These are phyloP conservation scores for slime mould (Dictyostelium discoideum) DNA, from an alignment of 78 protist species.

Conservation along the genomic window DNA sequence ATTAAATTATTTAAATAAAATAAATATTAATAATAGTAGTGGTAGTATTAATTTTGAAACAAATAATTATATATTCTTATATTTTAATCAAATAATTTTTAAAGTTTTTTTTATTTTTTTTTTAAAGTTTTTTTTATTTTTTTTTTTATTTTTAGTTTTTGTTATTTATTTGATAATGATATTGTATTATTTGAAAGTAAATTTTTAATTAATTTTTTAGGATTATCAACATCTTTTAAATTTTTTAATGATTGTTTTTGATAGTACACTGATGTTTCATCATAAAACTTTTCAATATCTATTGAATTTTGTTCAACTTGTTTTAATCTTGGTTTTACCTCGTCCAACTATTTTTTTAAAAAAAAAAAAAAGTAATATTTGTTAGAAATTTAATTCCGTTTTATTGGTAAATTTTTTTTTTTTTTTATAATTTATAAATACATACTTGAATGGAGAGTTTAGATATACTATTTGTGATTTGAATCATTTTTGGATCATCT, in stretches of 20 bases:
- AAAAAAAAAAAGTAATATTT: neutral
- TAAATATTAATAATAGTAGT: neutral
- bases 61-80: too few species aligned
- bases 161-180: neutral
- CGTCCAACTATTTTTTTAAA: slow-evolving; percentile 30
- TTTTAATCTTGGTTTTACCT: slow-evolving; percentile 59
- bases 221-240: slow-evolving; percentile 2
- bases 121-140: neutral
- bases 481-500: neutral
- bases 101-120: neutral
- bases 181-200: slow-evolving; percentile 19
- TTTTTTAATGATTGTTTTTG: slow-evolving; percentile 36
- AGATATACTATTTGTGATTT: neutral
- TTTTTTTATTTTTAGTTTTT: neutral
- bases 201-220: slow-evolving; percentile 35
- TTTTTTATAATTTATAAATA: neutral
- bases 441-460: slow-evolving; percentile 16
- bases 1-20: neutral
- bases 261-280: slow-evolving; percentile 12
- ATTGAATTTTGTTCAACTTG: slow-evolving; percentile 42
- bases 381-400: neutral
- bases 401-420: neutral
- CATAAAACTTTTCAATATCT: slow-evolving; percentile 30
- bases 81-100: too few species aligned
- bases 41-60: neutral